A percentile compares a stretch with the other conserved stretches of the same genome.
Evolutionary conservation across 2,329 filamentous ascomycete genomes (phyloP).

Genomic region (Nothopassalora personata): DNA sequence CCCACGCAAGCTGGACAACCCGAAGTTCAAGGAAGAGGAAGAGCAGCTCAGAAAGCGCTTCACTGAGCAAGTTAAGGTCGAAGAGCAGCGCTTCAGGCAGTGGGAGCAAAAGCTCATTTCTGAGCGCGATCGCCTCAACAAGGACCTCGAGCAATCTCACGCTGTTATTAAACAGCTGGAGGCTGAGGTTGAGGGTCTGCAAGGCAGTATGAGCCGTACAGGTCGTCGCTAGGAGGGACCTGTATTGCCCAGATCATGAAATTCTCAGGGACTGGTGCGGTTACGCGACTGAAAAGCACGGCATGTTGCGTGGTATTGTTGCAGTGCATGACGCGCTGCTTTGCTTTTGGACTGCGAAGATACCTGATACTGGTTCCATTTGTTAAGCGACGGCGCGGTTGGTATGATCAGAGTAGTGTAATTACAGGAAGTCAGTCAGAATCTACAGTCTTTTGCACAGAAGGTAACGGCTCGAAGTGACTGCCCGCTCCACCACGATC

Average conservation of each 20-base stretch:
- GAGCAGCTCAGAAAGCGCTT: conserved; percentile 97
- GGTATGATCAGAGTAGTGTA: background rate
- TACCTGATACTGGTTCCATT: background rate
- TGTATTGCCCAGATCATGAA: background rate
- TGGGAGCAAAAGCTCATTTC: conserved; percentile 99
- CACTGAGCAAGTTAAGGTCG: conserved; percentile 99
- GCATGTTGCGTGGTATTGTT: background rate
- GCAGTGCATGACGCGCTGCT: background rate
- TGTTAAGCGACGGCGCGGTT: background rate
- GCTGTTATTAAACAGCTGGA: conserved; percentile 86
- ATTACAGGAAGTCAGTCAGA: background rate
- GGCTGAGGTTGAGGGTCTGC: conserved; percentile 86
- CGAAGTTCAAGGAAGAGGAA: conserved; percentile 99
- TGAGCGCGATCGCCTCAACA: conserved; percentile 98
- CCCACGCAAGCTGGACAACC: conserved; percentile 97
- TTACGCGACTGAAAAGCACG: background rate
- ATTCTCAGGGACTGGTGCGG: background rate
- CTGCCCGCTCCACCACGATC: background rate
- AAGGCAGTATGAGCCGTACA: conserved; percentile 44
- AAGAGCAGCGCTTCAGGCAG: conserved; percentile 97
- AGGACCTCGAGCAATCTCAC: conserved; percentile 97
- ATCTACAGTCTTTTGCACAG: background rate
- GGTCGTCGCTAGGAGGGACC: conserved; percentile 27
- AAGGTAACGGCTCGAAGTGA: background rate
- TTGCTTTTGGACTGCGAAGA: background rate